Base-by-base conservation (phyloP, 1,284 basidiomycete species). In the Puccinia triticina region DNA sequence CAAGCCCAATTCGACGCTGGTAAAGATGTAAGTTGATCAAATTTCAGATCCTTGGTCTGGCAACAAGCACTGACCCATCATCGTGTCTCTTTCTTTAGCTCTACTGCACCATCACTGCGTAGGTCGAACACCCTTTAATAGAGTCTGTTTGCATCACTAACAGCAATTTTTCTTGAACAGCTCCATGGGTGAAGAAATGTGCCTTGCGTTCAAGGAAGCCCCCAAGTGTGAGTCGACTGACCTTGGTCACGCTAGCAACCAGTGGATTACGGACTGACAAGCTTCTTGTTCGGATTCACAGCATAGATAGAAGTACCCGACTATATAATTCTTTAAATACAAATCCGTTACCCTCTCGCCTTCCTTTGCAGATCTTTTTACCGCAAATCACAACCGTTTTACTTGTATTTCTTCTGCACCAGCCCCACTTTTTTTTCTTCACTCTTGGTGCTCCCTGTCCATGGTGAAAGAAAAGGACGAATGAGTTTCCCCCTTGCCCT, bases 1-100 rank as follows among this genome's bases (percentile, higher is more conserved):
- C 85, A 90, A 86, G 84, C 84, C 43, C 92, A 88, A 71, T 98
- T 97, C 87, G 93, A 97, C 0, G 92, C 90, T 0, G 94, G 93
- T 88, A 95, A 95, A 89, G 95, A 96, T 61, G 78, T 80, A 61
- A 34, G 78, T 40, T 1, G 10, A 21, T 57, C 29, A 14, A 12
- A 1, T 37, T 29, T 50, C 57, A 23, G 50, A 34, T 29, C 11
- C 53, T 23, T 12, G 5, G 16, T 64, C 40, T 1, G n/a, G 26
- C 23, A 74, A n/a, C 57, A 26, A 26, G 8, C n/a, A 48, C n/a
- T 69, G 40, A 69, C 66, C 8, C 8, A 12, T 26, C n/a, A n/a
- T 16, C 21, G 50, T 77, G 43, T 18, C 26, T 4, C n/a, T 32
- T 46, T 26, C 14, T 67, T 29, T 26, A 80, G 78, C 78, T 80